A percentile compares a stretch with the other conserved stretches of the same genome.
Conservation (phyloP, 164 flowering plant genomes). For the Kalanchoe fedtschenkoi region DNA sequence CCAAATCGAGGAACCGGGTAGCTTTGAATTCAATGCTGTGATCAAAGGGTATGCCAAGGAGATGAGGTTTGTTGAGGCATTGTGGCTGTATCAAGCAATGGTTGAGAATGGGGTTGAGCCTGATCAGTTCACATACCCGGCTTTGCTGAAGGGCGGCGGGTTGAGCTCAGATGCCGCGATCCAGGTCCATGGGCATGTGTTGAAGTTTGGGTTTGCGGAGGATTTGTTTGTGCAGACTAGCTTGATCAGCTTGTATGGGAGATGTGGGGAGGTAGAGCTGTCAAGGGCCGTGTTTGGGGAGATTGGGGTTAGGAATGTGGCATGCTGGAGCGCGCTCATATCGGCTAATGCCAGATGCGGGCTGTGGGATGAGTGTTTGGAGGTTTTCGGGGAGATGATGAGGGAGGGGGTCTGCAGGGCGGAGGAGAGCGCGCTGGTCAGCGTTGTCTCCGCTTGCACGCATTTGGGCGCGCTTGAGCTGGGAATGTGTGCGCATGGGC, state of each 20-base stretch:
- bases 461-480: slow-evolving; percentile 51
- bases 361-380: slow-evolving; percentile 52
- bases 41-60: slow-evolving; percentile 56
- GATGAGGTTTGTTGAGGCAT: slow-evolving; percentile 26
- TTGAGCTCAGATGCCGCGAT: slow-evolving; percentile 36
- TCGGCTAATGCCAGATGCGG: slow-evolving; percentile 45
- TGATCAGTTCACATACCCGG: slow-evolving; percentile 59
- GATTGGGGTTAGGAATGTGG: slow-evolving; percentile 41
- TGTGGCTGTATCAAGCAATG: slow-evolving; percentile 43
- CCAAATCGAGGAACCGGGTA: slow-evolving; percentile 43
- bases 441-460: slow-evolving; percentile 60
- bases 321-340: slow-evolving; percentile 83
- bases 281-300: slow-evolving; percentile 40
- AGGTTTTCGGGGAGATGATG: slow-evolving; percentile 41
- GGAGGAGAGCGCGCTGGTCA: slow-evolving; percentile 64
- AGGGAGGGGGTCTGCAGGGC: slow-evolving; percentile 40
- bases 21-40: slow-evolving; percentile 57
- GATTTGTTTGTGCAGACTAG: slow-evolving; percentile 74
- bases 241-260: slow-evolving; percentile 75
- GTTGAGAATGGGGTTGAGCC: slow-evolving; percentile 38
- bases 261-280: slow-evolving; percentile 35
- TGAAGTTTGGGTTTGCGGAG: slow-evolving; percentile 47
- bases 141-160: slow-evolving; percentile 49
- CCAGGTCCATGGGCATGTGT: slow-evolving; percentile 61
- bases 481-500: slow-evolving; percentile 58